Evolutionary conservation across 495 filamentous ascomycete genomes (phyloP), one percentile per base, ranked within the genome.

Genomic region (Rhizodiscina lignyota): DNA sequence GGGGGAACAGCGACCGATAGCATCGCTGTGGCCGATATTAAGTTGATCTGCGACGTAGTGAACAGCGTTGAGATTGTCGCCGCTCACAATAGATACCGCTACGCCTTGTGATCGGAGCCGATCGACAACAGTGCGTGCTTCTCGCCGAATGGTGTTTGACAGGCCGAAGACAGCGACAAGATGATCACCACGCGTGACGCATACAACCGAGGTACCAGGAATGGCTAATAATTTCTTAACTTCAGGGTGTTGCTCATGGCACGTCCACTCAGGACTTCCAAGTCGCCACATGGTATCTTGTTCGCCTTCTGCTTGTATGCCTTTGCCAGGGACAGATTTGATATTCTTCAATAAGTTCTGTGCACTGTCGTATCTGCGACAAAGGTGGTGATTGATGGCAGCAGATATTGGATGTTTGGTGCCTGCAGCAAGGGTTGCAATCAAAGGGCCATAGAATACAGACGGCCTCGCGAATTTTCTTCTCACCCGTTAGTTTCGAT

Each of bases 361-460:
- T 0, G 30, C 12, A 2, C 67, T 37, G 1, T 45, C 56, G 10
- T 41, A 35, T 0, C 23, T 29, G 36, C 53, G 54, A n/a, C n/a
- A n/a, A 10, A 79, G 46, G 47, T 77, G 58, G 4, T 50, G 37
- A 16, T 60, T 50, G 5, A 85, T 54, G 2, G 81, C 64, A 16
- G 47, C 49, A 1, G 80, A 79, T n/a, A 83, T 70, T 0, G 81
- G 81, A 45, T 85, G 80, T 18, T 67, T 68, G 50, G 56, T 74
- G 39, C 58, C 59, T 4, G 38, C 47, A 10, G 72, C 53, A 1
- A n/a, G n/a, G n/a, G n/a, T n/a, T n/a, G n/a, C n/a, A n/a, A n/a
- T n/a, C n/a, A n/a, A n/a, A n/a, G n/a, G n/a, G n/a, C n/a, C n/a
- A n/a, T n/a, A n/a, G n/a, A n/a, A n/a, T n/a, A n/a, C n/a, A n/a